These are phyloP conservation scores for Phytophthora melonis DNA, from an alignment of 352 stramenopile species.

Conservation along the genomic window DNA sequence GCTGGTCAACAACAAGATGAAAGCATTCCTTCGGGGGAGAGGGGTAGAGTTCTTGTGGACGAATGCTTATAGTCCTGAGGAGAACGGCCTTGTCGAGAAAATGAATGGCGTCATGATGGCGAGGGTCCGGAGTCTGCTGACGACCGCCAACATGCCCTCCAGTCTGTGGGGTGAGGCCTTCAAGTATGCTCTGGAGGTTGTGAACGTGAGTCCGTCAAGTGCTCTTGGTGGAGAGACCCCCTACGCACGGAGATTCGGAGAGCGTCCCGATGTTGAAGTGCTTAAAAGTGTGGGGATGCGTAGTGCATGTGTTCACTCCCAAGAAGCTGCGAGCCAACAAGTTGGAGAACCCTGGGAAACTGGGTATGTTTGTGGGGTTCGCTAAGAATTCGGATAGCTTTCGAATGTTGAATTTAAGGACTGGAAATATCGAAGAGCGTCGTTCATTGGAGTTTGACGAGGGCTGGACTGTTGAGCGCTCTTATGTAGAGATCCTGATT, in stretches of 20 bases:
- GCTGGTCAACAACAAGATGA: slow-evolving; percentile 17
- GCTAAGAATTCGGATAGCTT: slow-evolving; percentile 6
- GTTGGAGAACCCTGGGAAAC: slow-evolving; percentile 20
- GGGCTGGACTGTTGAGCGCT: slow-evolving; percentile 3
- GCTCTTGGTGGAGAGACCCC: slow-evolving; percentile 7
- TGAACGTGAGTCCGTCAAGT: slow-evolving; percentile 5
- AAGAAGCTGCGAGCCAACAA: slow-evolving; percentile 8
- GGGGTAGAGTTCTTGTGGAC: slow-evolving; percentile 16
- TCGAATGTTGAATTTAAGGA: slow-evolving; percentile 11
- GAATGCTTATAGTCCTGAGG: slow-evolving; percentile 19
- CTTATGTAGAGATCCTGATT: not conserved
- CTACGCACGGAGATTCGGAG: slow-evolving; percentile 6
- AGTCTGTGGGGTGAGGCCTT: slow-evolving; percentile 12
- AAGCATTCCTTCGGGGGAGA: slow-evolving; percentile 17
- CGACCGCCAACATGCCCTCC: slow-evolving; percentile 2
- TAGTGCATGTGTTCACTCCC: slow-evolving; percentile 8
- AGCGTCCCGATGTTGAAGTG: slow-evolving; percentile 2
- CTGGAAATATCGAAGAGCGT: slow-evolving; percentile 1
- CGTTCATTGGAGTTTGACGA: slow-evolving; percentile 9
- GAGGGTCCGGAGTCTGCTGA: not conserved
- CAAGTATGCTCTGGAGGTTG: slow-evolving; percentile 1
- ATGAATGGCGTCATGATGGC: slow-evolving; percentile 7
- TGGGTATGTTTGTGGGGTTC: slow-evolving; percentile 7
- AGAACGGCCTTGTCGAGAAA: slow-evolving; percentile 19
- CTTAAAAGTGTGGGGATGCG: slow-evolving; percentile 11